Evolutionary conservation across 2,329 filamentous ascomycete genomes (phyloP).

Genomic region (Ophiostoma populinum): DNA sequence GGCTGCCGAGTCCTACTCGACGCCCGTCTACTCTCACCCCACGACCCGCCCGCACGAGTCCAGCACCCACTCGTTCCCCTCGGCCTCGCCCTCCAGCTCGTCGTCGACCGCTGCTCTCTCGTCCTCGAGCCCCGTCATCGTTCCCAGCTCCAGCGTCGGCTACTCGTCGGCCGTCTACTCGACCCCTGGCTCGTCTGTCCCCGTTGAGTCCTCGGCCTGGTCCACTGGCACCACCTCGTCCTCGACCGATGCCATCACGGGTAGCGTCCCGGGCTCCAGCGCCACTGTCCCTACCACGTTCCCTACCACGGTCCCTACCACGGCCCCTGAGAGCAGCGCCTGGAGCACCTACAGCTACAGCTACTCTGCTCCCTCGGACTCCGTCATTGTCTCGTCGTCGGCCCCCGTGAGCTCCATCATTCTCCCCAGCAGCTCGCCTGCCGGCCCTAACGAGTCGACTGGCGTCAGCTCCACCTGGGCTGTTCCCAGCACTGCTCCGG

Average conservation of each 20-base stretch:
- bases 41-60: neutral
- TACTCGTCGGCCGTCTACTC: slow-evolving; percentile 1
- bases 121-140: neutral
- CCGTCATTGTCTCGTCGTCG: neutral
- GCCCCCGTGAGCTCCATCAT: neutral
- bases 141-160: neutral
- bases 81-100: neutral
- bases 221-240: neutral
- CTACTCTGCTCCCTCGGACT: neutral
- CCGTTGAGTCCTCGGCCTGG: neutral
- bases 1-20: neutral
- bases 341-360: too few species aligned
- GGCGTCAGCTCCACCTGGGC: neutral
- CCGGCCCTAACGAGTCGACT: too few species aligned
- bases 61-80: neutral
- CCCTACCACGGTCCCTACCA: too few species aligned
- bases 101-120: neutral
- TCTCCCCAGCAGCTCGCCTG: too few species aligned
- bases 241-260: neutral
- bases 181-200: neutral
- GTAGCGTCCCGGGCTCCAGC: too few species aligned
- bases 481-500: too few species aligned
- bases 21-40: neutral
- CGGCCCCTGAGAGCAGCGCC: too few species aligned
- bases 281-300: neutral